Conservation (phyloP, 495 filamentous ascomycete species). For the Friedmanniomyces endolithicus region DNA sequence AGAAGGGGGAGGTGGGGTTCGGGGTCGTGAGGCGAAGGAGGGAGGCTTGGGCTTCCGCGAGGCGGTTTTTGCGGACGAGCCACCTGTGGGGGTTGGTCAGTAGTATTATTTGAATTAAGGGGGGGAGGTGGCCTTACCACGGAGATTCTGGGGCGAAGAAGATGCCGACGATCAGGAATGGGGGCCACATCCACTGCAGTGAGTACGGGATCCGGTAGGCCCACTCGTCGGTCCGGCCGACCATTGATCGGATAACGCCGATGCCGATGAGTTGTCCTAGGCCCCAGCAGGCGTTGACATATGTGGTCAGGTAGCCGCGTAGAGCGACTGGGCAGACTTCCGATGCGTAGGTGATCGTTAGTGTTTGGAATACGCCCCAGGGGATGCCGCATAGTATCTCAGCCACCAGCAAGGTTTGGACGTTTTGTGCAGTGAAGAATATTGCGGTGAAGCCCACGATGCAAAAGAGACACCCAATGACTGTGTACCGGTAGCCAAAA, state of each 20-base stretch:
- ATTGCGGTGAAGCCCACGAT: conserved; percentile 60
- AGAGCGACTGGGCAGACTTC: conserved; percentile 47
- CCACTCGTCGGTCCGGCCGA: conserved; percentile 12
- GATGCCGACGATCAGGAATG: conserved; percentile 29
- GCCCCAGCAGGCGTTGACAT: conserved; percentile 34
- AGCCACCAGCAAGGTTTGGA: conserved; percentile 54
- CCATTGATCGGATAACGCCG: conserved; percentile 27
- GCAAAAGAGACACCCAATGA: conserved; percentile 53
- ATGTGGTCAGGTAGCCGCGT: conserved; percentile 35
- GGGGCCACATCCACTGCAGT: conserved; percentile 35
- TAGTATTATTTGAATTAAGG: not conserved
- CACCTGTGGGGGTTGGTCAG: conserved; percentile 14
- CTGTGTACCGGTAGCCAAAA: conserved; percentile 56
- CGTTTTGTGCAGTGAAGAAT: conserved; percentile 63
- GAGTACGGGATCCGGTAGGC: conserved; percentile 32
- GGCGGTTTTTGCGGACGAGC: conserved; percentile 29
- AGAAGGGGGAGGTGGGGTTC: conserved; percentile 28
- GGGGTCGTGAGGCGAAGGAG: conserved; percentile 26
- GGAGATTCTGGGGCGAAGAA: conserved; percentile 30
- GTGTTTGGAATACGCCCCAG: conserved; percentile 57
- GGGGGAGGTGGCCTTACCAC: conserved; percentile 15
- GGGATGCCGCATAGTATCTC: conserved; percentile 69
- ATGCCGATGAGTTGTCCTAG: conserved; percentile 29
- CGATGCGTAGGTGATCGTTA: conserved; percentile 68
- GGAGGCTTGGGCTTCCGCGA: conserved; percentile 29